Conservation (phyloP, 495 filamentous ascomycete genomes). For the Neurospora sp. region DNA sequence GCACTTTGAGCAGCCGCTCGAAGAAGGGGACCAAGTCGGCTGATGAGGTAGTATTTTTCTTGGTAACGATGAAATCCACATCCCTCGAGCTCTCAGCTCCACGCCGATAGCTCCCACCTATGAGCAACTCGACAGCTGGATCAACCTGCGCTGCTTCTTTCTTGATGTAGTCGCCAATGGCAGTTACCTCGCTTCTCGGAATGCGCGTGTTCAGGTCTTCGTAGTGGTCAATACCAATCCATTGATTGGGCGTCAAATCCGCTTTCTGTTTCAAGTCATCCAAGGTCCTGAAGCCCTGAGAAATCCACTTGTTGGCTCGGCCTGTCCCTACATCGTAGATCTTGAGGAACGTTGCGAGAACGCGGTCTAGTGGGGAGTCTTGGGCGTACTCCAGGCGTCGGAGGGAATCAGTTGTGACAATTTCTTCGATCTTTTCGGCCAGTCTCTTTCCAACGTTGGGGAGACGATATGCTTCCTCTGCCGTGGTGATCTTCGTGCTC, state of each 20-base stretch:
- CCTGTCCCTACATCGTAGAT: slow-evolving; percentile 71
- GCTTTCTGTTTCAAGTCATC: slow-evolving; percentile 58
- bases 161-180: slow-evolving; percentile 59
- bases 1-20: slow-evolving; percentile 48
- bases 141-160: slow-evolving; percentile 53
- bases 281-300: slow-evolving; percentile 64
- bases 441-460: slow-evolving; percentile 66
- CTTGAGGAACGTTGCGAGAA: slow-evolving; percentile 58
- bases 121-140: slow-evolving; percentile 47
- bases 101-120: slow-evolving; percentile 81
- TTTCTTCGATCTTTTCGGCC: slow-evolving; percentile 87
- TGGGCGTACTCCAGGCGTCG: slow-evolving; percentile 59
- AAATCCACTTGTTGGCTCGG: slow-evolving; percentile 68
- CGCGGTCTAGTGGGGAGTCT: slow-evolving; percentile 50
- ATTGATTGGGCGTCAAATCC: slow-evolving; percentile 61
- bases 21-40: slow-evolving; percentile 59
- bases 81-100: slow-evolving; percentile 66
- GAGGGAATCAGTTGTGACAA: slow-evolving; percentile 63
- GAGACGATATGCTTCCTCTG: slow-evolving; percentile 56
- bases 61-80: slow-evolving; percentile 82
- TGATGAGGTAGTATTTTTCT: slow-evolving; percentile 43
- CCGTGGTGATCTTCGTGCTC: slow-evolving; percentile 51
- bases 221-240: slow-evolving; percentile 70
- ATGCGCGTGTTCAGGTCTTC: slow-evolving; percentile 78
- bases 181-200: slow-evolving; percentile 64